phyloP scores from a whole-genome alignment of 805 yeast genomes.

The Saturnispora hagleri region DNA sequence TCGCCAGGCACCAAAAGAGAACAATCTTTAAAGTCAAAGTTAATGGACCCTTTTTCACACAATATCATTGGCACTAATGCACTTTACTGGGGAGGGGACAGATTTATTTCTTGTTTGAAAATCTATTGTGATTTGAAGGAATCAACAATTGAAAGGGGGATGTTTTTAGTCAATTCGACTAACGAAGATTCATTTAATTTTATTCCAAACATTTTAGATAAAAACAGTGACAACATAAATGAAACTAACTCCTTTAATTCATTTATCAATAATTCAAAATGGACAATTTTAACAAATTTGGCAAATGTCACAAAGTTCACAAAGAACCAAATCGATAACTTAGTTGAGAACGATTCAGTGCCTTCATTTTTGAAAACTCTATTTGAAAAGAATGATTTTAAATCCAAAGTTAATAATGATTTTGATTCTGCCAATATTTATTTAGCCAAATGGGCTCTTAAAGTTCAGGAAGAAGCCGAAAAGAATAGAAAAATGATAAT shows the following conservation, averaged over 20 bases:
- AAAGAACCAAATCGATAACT: constrained; percentile 51
- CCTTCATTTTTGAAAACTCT: constrained; percentile 53
- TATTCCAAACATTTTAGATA: constrained; percentile 32
- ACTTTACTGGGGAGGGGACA: constrained; percentile 88
- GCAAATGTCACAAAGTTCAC: constrained; percentile 69
- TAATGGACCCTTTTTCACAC: constrained; percentile 67
- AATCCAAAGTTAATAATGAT: constrained; percentile 63
- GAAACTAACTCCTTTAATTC: constrained; percentile 30
- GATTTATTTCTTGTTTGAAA: constrained; percentile 50
- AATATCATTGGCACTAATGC: constrained; percentile 35
- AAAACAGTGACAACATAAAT: constrained; percentile 30
- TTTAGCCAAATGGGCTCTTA: constrained; percentile 93
- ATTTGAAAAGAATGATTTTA: constrained; percentile 71
- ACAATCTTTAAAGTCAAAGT: constrained; percentile 48
- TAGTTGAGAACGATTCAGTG: constrained; percentile 28
- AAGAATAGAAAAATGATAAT: constrained; percentile 43
- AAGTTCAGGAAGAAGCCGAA: constrained; percentile 86
- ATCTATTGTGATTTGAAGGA: constrained; percentile 52
- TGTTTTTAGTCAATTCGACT: constrained; percentile 72
- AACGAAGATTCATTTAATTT: constrained; percentile 55
- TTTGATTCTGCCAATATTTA: constrained; percentile 89
- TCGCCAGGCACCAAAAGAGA: constrained; percentile 62
- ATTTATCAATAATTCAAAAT: constrained; percentile 60
- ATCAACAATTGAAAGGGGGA: constrained; percentile 62
- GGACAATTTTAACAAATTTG: constrained; percentile 78